Conservation (phyloP, 2,329 filamentous ascomycete species). For the Fusarium sp. region DNA sequence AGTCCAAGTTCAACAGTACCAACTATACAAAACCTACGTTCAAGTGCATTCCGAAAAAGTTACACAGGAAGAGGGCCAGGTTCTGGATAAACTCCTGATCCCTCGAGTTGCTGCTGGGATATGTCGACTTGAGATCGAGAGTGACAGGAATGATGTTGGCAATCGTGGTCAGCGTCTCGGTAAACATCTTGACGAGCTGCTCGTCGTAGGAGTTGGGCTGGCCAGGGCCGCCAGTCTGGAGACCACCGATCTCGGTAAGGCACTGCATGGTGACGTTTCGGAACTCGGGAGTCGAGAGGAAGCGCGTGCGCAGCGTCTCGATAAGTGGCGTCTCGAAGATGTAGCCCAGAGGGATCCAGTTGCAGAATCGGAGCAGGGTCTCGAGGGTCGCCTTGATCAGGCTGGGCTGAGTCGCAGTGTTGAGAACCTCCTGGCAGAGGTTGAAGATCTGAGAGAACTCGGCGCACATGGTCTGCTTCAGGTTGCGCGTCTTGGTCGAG, state of each 20-base stretch:
- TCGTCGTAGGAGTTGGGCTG: constrained; percentile 86
- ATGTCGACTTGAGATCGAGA: constrained; percentile 91
- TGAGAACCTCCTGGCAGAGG: constrained; percentile 94
- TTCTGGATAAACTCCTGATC: constrained; percentile 99
- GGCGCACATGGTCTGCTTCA: constrained; percentile 98
- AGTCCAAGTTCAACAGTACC: constrained; percentile 12
- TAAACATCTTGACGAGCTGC: constrained; percentile 98
- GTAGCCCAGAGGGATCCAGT: constrained; percentile 98
- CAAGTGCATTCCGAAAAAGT: constrained; percentile 95
- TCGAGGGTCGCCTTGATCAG: constrained; percentile 97
- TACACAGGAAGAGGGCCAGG: constrained; percentile 93
- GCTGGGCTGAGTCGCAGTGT: constrained; percentile 87
- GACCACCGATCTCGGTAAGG: constrained; percentile 93
- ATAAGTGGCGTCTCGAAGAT: constrained; percentile 99
- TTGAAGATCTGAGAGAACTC: constrained; percentile 99
- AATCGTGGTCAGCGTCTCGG: constrained; percentile 92
- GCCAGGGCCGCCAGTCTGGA: constrained; percentile 82
- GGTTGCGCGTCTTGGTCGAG: constrained; percentile 93
- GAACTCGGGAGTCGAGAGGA: constrained; percentile 93
- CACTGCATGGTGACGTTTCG: constrained; percentile 97
- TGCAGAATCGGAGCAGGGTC: constrained; percentile 94
- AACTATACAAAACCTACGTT: constrained; percentile 64
- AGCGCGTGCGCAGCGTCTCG: constrained; percentile 91
- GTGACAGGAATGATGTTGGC: constrained; percentile 92
- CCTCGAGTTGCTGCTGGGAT: constrained; percentile 88